Conservation (phyloP, 345 rosid genomes). For the Abelmoschus esculentus region DNA sequence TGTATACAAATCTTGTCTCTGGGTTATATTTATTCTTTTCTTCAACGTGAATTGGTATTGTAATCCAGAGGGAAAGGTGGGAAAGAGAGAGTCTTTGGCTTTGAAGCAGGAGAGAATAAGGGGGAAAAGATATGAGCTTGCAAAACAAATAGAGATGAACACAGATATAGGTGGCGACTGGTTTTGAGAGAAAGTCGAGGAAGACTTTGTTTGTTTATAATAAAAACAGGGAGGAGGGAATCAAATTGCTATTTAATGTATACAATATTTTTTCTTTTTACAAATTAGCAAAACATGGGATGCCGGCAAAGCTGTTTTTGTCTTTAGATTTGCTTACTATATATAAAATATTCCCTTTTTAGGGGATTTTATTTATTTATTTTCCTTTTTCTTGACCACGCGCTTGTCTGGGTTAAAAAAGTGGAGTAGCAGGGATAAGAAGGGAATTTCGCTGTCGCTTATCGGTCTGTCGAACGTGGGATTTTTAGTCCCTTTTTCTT, state of each 20-base stretch:
- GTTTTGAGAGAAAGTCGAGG: slow-evolving; percentile 35
- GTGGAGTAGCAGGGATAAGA: slow-evolving; percentile 6
- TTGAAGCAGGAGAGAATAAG: slow-evolving; percentile 16
- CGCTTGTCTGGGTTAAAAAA: not conserved
- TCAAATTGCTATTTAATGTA: slow-evolving; percentile 15
- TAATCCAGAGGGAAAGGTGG: not conserved
- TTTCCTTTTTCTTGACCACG: not conserved
- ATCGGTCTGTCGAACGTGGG: slow-evolving; percentile 2
- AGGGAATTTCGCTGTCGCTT: not conserved
- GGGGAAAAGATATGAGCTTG: slow-evolving; percentile 10
- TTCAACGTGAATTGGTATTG: slow-evolving; percentile 4
- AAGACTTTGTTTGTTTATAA: slow-evolving; percentile 10
- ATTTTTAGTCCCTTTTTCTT: not conserved
- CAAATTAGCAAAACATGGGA: slow-evolving; percentile 9
- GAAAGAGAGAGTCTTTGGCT: slow-evolving; percentile 20
- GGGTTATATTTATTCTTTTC: slow-evolving; percentile 9
- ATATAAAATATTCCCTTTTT: not conserved
- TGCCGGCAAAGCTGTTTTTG: slow-evolving; percentile 13
- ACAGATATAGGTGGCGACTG: slow-evolving; percentile 13
- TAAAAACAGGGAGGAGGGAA: not conserved
- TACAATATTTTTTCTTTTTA: not conserved
- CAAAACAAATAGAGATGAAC: not conserved
- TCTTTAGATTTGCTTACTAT: slow-evolving; percentile 8
- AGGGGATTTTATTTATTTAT: not conserved
- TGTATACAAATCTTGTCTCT: not conserved